A percentile compares a stretch with the other conserved stretches of the same genome.
phyloP scores from a whole-genome alignment of 2,329 filamentous ascomycete species.

The Calonectria hongkongensis region DNA sequence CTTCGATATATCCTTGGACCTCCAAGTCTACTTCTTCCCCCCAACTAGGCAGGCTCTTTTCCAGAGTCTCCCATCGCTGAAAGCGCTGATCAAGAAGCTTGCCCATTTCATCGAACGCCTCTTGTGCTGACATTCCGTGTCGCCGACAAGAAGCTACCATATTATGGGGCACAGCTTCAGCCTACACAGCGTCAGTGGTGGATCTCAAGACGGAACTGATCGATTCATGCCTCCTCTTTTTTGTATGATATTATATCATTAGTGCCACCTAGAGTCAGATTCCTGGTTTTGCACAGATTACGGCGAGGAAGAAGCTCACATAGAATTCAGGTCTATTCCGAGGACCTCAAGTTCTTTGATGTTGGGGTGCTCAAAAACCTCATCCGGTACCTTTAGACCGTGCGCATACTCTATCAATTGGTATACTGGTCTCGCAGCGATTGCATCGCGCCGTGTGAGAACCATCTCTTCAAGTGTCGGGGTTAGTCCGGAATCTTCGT shows the following conservation, averaged over 20 bases:
- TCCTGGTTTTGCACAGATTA: neutral
- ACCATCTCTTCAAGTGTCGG: slow-evolving; percentile 16
- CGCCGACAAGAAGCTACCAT: slow-evolving; percentile 11
- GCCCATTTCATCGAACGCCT: slow-evolving; percentile 9
- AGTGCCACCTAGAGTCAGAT: neutral
- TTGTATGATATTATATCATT: slow-evolving; percentile 18
- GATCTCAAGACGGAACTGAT: too few species aligned
- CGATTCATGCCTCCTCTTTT: slow-evolving; percentile 9
- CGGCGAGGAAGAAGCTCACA: neutral
- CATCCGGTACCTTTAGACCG: neutral
- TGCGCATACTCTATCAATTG: slow-evolving; percentile 17
- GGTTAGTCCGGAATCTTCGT: neutral
- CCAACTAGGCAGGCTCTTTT: neutral
- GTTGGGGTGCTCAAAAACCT: slow-evolving; percentile 10
- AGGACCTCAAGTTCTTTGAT: slow-evolving; percentile 6
- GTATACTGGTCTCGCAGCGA: slow-evolving; percentile 2
- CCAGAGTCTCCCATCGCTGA: neutral
- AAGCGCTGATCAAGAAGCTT: neutral
- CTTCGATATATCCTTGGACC: slow-evolving; percentile 13
- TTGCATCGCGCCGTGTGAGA: neutral
- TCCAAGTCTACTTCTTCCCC: slow-evolving; percentile 1
- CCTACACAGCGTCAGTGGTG: neutral
- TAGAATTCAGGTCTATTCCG: neutral
- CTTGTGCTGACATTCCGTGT: slow-evolving; percentile 1
- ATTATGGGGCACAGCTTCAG: slow-evolving; percentile 8